Evolutionary conservation across 129 eudicot species (phyloP), one percentile per base, ranked within the genome.

Genomic region (Centaurea solstitialis): DNA sequence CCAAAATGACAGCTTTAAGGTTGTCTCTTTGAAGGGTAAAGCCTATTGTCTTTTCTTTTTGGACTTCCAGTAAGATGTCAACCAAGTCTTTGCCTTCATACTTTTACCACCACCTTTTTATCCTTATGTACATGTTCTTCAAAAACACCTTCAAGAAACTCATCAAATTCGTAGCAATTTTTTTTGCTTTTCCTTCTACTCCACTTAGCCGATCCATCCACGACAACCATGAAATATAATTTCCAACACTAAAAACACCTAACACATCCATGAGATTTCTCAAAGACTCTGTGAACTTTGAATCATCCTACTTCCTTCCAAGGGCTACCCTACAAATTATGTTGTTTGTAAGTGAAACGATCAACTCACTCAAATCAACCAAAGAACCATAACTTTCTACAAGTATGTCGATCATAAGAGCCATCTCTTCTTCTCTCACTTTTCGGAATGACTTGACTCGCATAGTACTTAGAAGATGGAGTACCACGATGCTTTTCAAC

Each of bases 151-250:
- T 79, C 85, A n/a, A 88, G 45, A 23, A 88, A 85, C 0, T 80
- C 72, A 76, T 88, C 91, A 11, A 88, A 21, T 26, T 26, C 35
- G 59, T 76, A 15, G 79, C 72, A 11, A 85, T 73, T 37, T 12
- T 76, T 11, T 85, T 65, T 12, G 79, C 85, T 59, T 28, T 76
- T 1, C 65, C 73, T 30, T 85, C 38, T 30, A 86, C 4, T 68
- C 91, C 91, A 69, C 45, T 80, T 6, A 88, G 2, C 1, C 75
- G 28, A 67, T 76, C 70, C 20, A 85, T 8, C 91, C 91, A 85
- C 0, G 76, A 26, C 30, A 88, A 72, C 87, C 87, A 85, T 0
- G 83, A 81, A 76, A 82, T 45, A 47, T 22, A 75, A 45, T 28
- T 78, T 2, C 83, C 79, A 33, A 78, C 30, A 45, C 65, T 39